phyloP scores from a whole-genome alignment of 2,329 filamentous ascomycete species.

The Paraphoma sp. region DNA sequence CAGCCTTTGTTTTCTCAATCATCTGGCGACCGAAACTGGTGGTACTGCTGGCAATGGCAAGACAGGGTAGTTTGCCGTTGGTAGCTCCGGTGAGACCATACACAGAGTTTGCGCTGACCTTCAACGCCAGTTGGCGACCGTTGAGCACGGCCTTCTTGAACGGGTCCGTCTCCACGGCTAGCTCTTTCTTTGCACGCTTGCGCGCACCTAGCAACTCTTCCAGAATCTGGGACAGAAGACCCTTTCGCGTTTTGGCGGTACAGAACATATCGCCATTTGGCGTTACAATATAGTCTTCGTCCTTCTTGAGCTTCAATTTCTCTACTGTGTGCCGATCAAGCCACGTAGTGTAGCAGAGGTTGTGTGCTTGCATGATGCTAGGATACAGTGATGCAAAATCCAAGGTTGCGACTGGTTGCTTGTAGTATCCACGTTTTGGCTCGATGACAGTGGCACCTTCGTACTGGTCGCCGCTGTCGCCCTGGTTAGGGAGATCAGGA shows the following conservation, averaged over 20 bases:
- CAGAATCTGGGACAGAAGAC: slow-evolving; percentile 90
- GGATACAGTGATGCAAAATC: slow-evolving; percentile 99
- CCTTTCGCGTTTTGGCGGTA: slow-evolving; percentile 87
- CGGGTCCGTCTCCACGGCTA: slow-evolving; percentile 86
- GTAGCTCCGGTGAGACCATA: slow-evolving; percentile 97
- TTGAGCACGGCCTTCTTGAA: slow-evolving; percentile 99
- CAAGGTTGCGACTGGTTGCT: slow-evolving; percentile 92
- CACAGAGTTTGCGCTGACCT: slow-evolving; percentile 96
- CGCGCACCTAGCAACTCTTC: slow-evolving; percentile 90
- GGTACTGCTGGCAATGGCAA: slow-evolving; percentile 94
- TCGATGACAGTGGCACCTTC: slow-evolving; percentile 98
- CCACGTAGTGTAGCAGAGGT: slow-evolving; percentile 95
- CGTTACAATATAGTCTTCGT: slow-evolving; percentile 95
- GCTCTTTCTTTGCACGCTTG: slow-evolving; percentile 92
- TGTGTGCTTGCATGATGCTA: slow-evolving; percentile 98
- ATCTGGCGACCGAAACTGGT: slow-evolving; percentile 97
- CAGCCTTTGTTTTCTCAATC: slow-evolving; percentile 98
- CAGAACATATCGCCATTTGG: slow-evolving; percentile 94
- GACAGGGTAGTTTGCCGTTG: slow-evolving; percentile 91
- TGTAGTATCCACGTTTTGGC: slow-evolving; percentile 89
- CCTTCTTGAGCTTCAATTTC: slow-evolving; percentile 77
- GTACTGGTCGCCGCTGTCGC: slow-evolving; percentile 80
- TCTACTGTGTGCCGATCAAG: slow-evolving; percentile 80
- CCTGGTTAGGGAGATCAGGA: slow-evolving; percentile 78
- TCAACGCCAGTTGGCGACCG: slow-evolving; percentile 93